phyloP scores from a whole-genome alignment of 2,329 filamentous ascomycete genomes.

The Stemphylium vesicarium region DNA sequence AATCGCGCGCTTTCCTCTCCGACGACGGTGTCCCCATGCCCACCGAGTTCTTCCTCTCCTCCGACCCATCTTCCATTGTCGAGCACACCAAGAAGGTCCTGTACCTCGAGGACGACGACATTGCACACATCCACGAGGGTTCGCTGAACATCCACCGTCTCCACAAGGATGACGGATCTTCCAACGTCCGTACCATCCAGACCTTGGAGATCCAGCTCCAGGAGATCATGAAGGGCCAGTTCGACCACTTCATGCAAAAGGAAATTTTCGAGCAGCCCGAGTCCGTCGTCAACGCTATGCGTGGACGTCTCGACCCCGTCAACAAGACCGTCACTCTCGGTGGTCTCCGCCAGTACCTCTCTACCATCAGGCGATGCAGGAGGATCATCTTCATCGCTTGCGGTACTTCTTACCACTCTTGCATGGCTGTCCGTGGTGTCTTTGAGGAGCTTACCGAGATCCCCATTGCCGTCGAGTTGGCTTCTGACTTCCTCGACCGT shows the following conservation, averaged over 20 bases:
- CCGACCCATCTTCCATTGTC: slow-evolving; percentile 96
- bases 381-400: slow-evolving; percentile 99
- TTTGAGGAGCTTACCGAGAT: slow-evolving; percentile 99
- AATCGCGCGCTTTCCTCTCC: slow-evolving; percentile 98
- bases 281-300: slow-evolving; percentile 99
- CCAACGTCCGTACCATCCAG: slow-evolving; percentile 97
- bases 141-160: slow-evolving; percentile 98
- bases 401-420: slow-evolving; percentile 97
- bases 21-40: slow-evolving; percentile 98
- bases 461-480: slow-evolving; percentile 93
- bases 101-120: slow-evolving; percentile 99
- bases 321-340: slow-evolving; percentile 97
- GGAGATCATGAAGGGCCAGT: slow-evolving; percentile 99
- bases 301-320: slow-evolving; percentile 90
- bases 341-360: slow-evolving; percentile 94
- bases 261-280: slow-evolving; percentile 99
- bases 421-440: slow-evolving; percentile 97
- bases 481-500: slow-evolving; percentile 96
- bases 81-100: slow-evolving; percentile 99
- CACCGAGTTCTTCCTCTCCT: slow-evolving; percentile 98
- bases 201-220: slow-evolving; percentile 98
- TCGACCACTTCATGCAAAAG: slow-evolving; percentile 99
- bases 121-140: slow-evolving; percentile 98
- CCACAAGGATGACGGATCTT: slow-evolving; percentile 94
- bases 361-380: slow-evolving; percentile 93